Conservation (phyloP, 2,329 filamentous ascomycete species). For the Drechslerella stenobrocha region DNA sequence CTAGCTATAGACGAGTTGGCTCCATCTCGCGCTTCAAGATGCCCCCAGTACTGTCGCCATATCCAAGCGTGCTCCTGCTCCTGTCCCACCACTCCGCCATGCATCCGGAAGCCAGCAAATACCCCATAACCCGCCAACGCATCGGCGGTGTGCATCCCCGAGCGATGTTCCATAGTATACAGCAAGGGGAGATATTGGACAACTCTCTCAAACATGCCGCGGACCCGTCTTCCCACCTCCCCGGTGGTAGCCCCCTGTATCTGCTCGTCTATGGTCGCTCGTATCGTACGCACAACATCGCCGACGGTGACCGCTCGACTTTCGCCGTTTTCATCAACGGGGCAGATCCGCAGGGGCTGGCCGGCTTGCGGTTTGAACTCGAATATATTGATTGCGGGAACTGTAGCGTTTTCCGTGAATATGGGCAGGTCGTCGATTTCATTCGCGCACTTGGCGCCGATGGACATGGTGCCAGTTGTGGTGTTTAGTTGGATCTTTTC, state of each 20-base stretch:
- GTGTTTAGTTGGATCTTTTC: not conserved
- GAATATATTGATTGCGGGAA: not conserved
- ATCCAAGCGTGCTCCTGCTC: too few relatives aligned
- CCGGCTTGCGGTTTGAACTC: not conserved
- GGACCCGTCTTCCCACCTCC: not conserved
- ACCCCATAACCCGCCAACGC: not conserved
- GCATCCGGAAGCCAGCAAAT: not conserved
- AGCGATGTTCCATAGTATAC: not conserved
- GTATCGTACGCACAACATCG: not conserved
- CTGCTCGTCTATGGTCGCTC: not conserved
- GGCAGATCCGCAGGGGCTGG: not conserved
- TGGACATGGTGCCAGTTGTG: not conserved
- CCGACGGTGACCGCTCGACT: not conserved
- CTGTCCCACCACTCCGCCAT: too few relatives aligned
- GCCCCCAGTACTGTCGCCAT: too few relatives aligned
- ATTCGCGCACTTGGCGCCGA: not conserved
- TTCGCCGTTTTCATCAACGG: not conserved
- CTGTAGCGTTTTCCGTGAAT: not conserved
- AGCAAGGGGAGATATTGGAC: not conserved
- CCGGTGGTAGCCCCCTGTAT: not conserved
- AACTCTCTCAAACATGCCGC: conserved; percentile 3
- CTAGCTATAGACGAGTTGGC: not conserved
- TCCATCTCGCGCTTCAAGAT: too few relatives aligned
- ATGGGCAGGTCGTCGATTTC: not conserved
- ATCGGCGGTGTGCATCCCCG: not conserved